Evolutionary conservation across 176 grass and related monocot species (phyloP).

Genomic region (Cenchrus americanus): DNA sequence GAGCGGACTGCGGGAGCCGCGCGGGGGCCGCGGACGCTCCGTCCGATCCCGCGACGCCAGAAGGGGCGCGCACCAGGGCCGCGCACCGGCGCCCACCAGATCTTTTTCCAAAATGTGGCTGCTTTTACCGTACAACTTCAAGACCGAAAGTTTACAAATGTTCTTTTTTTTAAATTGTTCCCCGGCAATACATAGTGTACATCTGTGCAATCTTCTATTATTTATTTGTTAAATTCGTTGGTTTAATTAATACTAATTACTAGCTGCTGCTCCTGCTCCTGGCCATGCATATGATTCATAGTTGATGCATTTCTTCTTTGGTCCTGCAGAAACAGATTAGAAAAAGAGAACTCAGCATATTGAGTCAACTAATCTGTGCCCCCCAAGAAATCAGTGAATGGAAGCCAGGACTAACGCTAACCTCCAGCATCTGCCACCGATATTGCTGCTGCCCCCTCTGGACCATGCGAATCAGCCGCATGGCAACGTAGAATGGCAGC

Average conservation of each 20-base stretch:
- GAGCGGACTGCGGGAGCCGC: too few species aligned
- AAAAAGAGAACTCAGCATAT: conserved; percentile 10
- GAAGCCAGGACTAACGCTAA: conserved; percentile 42
- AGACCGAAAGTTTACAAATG: conserved; percentile 32
- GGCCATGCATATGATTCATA: conserved; percentile 11
- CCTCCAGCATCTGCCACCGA: conserved; percentile 54
- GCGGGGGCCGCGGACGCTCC: too few species aligned
- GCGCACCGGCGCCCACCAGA: too few species aligned
- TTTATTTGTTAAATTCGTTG: conserved; percentile 19
- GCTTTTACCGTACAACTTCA: conserved; percentile 25
- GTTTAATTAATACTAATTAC: conserved; percentile 46
- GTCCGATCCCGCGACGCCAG: too few species aligned
- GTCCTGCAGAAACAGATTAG: conserved; percentile 41
- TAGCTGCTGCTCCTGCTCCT: conserved; percentile 39
- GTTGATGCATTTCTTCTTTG: conserved; percentile 56
- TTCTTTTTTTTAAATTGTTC: conserved; percentile 15
- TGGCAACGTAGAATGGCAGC: conserved; percentile 61
- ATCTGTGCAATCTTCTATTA: conserved; percentile 8
- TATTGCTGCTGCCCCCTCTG: conserved; percentile 51
- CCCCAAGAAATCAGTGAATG: conserved; percentile 10
- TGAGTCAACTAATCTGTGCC: neutral
- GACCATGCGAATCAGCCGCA: conserved; percentile 57
- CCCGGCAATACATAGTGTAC: conserved; percentile 17
- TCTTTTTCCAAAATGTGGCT: neutral
- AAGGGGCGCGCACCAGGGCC: too few species aligned